phyloP scores from a whole-genome alignment of 2,329 filamentous ascomycete species.

The Arthrobotrys conoides region DNA sequence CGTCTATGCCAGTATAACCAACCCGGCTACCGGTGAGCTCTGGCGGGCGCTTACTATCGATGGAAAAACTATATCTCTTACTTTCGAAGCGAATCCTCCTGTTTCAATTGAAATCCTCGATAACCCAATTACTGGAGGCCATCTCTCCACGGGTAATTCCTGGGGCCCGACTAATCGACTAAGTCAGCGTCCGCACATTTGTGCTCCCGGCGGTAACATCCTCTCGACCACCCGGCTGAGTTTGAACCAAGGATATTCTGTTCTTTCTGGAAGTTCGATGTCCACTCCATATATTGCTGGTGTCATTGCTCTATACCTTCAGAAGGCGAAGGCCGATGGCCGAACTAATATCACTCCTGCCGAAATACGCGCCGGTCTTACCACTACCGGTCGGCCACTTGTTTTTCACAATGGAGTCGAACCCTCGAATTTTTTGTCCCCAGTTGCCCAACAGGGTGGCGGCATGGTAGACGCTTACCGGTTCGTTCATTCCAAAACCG shows the following conservation, averaged over 20 bases:
- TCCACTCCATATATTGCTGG: constrained; percentile 73
- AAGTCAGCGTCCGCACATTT: not conserved
- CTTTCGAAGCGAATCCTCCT: not conserved
- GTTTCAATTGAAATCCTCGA: not conserved
- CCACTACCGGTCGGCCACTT: not conserved
- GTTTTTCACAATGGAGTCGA: not conserved
- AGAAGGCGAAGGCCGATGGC: constrained; percentile 68
- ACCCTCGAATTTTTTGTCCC: constrained; percentile 64
- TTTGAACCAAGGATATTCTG: constrained; percentile 69
- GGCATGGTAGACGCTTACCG: constrained; percentile 75
- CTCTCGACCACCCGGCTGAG: constrained; percentile 72
- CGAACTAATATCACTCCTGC: not conserved
- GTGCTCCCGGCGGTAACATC: constrained; percentile 73
- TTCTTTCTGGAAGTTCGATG: constrained; percentile 75
- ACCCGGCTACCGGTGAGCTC: not conserved
- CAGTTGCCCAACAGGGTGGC: constrained; percentile 74
- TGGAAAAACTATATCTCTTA: not conserved
- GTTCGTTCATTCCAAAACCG: constrained; percentile 72
- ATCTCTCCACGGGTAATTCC: not conserved
- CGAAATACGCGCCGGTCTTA: not conserved
- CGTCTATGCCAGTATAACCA: not conserved
- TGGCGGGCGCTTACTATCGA: not conserved
- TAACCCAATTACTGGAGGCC: not conserved
- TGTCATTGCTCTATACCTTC: constrained; percentile 72
- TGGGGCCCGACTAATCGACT: not conserved